Base-by-base conservation (phyloP, 108 stramenopile genomes). In the Cyclotella choctawhatcheeana region DNA sequence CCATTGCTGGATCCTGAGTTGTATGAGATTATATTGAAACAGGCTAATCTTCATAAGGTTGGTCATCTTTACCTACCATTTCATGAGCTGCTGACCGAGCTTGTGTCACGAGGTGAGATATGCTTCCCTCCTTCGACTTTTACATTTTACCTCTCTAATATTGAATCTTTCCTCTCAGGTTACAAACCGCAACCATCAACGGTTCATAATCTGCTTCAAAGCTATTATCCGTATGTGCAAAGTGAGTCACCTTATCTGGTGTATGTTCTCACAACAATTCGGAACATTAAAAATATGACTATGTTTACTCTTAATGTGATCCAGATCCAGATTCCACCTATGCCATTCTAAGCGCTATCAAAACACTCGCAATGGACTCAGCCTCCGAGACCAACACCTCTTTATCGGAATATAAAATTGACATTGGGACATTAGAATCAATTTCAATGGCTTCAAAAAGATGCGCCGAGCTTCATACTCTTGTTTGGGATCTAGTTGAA, bases 401-500 rank as follows among this genome's bases (percentile, higher is more conserved):
- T n/a, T n/a, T n/a, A 12, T 56, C n/a, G n/a, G 47, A 48, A 16
- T 69, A 74, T 18, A 37, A 37, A 6, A 25, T 83, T 34, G 77
- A 77, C 20, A 60, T 77, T 43, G 86, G 81, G 31, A 88, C 82
- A 31, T 56, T 93, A 58, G 91, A 93, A 71, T 24, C 47, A 1
- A 86, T 93, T 50, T 76, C 86, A 21, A 69, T 69, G 40, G 86
- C 88, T n/a, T 68, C 87, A 5, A 66, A 71, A 20, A 35, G 51
- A 7, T 74, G 76, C 14, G 53, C 64, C 17, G 79, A 90, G 5
- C 67, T 87, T 20, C 83, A 69, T 17, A 32, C 86, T 44, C 79
- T 88, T 44, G 63, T 88, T 10, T 87, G 88, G 89, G 89, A 93
- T 34, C 24, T 89, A 12, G 54, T 89, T 30, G 88, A 89, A 17